Base-by-base conservation (phyloP, 1,139 yeast genomes). In the Kazachstania sp. region DNA sequence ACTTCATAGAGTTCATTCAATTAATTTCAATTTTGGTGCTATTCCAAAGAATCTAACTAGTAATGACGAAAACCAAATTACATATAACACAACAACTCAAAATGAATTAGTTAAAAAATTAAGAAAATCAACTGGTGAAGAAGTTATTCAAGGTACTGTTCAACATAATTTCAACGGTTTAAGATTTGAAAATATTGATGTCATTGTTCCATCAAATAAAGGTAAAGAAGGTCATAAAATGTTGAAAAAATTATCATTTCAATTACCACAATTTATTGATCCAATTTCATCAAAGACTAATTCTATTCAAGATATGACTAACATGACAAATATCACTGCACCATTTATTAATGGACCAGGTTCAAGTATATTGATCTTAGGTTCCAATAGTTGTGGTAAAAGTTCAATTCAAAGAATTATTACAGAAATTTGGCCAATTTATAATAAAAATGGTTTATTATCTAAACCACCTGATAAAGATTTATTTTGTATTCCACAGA, bases 391-490 rank as follows among this genome's bases (percentile, higher is more conserved):
- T 16, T 77, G 85, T 55, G 97, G 97, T 49, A 90, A 90, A 63
- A 83, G 95, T 2, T 81, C 95, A 0, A 83, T 90, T 57, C 82
- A 90, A 41, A 73, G 97, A 53, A 77, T 90, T 3, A 72, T 88
- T 52, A 92, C 95, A 3, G 95, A 94, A 20, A 72, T 90, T 51
- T 90, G 97, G 97, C 97, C 97, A 18, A 75, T 86, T 32, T 90
- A 86, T 66, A 71, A 74, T 52, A 63, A 60, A 39, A 64, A 75
- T 23, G 97, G 97, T 0, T 73, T 88, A 49, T 71, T 90, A 41
- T 85, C 95, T 9, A 84, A 83, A 59, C 96, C 96, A 11, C 71
- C 76, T 46, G 83, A 81, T 48, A 77, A 76, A 43, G 90, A 86
- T 54, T 74, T 87, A 38, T 75, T 82, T 52, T 86, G 79, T 64